Evolutionary conservation across 2,329 filamentous ascomycete species (phyloP), one percentile per base, ranked within the genome.

Genomic region (Ceratocystis colombiana): DNA sequence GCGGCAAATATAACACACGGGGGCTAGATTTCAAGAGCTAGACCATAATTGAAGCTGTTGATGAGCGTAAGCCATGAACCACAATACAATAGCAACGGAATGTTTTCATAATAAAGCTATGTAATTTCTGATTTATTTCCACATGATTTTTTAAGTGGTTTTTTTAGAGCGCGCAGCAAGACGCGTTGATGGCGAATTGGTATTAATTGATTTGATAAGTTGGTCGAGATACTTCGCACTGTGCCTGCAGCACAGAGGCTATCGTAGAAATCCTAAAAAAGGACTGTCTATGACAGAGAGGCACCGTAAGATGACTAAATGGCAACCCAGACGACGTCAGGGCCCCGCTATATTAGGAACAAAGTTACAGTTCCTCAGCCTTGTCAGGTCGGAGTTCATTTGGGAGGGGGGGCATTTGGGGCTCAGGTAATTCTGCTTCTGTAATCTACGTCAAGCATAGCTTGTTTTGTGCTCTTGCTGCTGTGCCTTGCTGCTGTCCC

Each of bases 81-180:
- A 59, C 17, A 30, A 37, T 33, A 59, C 17, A 30, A 37, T 33
- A 59, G 55, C 55, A 59, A 59, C 6, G 55, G 55, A 37, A n/a
- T 41, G 17, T 59, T 22, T 7, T n/a, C 55, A 59, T 25, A 59
- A 37, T 33, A 59, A 59, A 30, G 12, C 28, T 7, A 3, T 22
- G 10, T 37, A 37, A 41, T 41, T 41, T 17, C 28, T 20, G 55
- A n/a, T 20, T n/a, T 8, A n/a, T 59, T 37, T 17, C 17, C 55
- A 37, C 28, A 59, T 59, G 30, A n/a, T 59, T 59, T 59, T 59
- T 59, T 28, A 37, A 59, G 55, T 59, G 28, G 28, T 22, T 55
- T 59, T 59, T 57, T 28, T 28, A 25, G 48, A 15, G n/a, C 55
- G 25, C 55, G 55, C 28, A n/a, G 5, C 12, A 4, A 20, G 28